Evolutionary conservation across 2,329 filamentous ascomycete genomes (phyloP).

Genomic region (Alternaria brassicae): DNA sequence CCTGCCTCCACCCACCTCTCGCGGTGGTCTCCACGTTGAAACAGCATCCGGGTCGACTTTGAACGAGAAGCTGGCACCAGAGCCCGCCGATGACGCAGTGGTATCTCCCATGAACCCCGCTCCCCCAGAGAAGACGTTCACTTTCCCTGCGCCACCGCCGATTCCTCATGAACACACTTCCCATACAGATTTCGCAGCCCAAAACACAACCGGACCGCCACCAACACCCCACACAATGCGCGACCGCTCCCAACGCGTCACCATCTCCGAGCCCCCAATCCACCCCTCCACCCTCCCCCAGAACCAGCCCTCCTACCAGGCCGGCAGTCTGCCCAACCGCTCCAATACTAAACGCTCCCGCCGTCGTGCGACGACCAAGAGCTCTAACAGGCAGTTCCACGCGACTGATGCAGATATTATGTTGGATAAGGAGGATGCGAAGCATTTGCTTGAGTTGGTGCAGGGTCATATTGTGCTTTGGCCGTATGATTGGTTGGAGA

Average conservation of each 20-base stretch:
- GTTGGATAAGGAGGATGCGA: conserved; percentile 75
- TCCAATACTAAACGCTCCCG: conserved; percentile 53
- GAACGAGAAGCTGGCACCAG: conserved; percentile 45
- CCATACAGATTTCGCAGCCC: conserved; percentile 17
- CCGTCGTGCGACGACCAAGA: conserved; percentile 73
- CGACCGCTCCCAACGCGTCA: conserved; percentile 41
- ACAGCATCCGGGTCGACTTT: conserved; percentile 26
- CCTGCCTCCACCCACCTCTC: conserved; percentile 6
- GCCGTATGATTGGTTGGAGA: conserved; percentile 87
- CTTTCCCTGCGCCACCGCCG: conserved; percentile 43
- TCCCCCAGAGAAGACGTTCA: conserved; percentile 34
- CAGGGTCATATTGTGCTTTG: conserved; percentile 91
- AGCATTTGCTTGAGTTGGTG: conserved; percentile 79
- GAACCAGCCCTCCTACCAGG: background rate
- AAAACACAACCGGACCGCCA: conserved; percentile 5
- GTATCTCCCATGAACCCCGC: conserved; percentile 39
- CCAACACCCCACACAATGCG: conserved; percentile 25
- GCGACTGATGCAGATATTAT: conserved; percentile 71
- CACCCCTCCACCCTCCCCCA: conserved; percentile 1
- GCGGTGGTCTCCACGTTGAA: conserved; percentile 27
- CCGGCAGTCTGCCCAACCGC: conserved; percentile 20
- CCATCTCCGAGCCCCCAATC: conserved; percentile 43
- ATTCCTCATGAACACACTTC: conserved; percentile 32
- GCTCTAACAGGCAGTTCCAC: conserved; percentile 68
- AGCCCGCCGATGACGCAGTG: conserved; percentile 37